Evolutionary conservation across 202 grass and related monocot species (phyloP), one percentile per base, ranked within the genome.

Genomic region (Miscanthus sacchariflorus): DNA sequence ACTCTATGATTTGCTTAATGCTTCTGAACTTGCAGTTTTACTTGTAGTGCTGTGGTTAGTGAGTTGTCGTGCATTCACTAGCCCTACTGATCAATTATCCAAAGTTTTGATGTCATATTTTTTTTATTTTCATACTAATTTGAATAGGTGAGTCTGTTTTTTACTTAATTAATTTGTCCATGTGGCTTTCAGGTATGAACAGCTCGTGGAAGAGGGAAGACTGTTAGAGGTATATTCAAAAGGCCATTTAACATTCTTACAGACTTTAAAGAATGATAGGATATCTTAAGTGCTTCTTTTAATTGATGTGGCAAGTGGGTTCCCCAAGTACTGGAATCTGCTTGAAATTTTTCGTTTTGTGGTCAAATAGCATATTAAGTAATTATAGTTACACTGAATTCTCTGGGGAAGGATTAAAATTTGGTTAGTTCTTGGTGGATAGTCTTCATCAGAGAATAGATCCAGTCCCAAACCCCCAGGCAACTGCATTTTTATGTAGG

Each of bases 171-270:
- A 42, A 70, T 84, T 24, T 76, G 12, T 78, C 40, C 44, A 75
- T 89, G 69, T 92, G 63, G 2, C 19, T 84, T 50, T 35, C 89
- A 99, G 97, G 90, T 99, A 96, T 28, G 97, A 99, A 83, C 94
- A 95, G 64, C 95, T 99, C 70, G 80, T 95, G 79, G 91, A 99
- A 86, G 91, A 96, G 88, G 94, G 92, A 72, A 96, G 92, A 66
- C 79, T 95, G 44, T 83, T 96, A 84, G 96, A 99, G 96, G 96
- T 96, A 96, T 42, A 66, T 46, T 48, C 23, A 54, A 50, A n/a
- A 35, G 15, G 23, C 6, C 38, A 61, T 85, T 35, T 85, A 14
- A 48, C 10, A 68, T 78, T 45, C 67, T 15, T 59, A 74, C 40
- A 6, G 36, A 38, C 38, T 39, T 39, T 39, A 39, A 39, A 39